A percentile compares a stretch with the other conserved stretches of the same genome.
These are phyloP conservation scores for Knufia petricola DNA, from an alignment of 2,329 filamentous ascomycete species.

Conservation along the genomic window DNA sequence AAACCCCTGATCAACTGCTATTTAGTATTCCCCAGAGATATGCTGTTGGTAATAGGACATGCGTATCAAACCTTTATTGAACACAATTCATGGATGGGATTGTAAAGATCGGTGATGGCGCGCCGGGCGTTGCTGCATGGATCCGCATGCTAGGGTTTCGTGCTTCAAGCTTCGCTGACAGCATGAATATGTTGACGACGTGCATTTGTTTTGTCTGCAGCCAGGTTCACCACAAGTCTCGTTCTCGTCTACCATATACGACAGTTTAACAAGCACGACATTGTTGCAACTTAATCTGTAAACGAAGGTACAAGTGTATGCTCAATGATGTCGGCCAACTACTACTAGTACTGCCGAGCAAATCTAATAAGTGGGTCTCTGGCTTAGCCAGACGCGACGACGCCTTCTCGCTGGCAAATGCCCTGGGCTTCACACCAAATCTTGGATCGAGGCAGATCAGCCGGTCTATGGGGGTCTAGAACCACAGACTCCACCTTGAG, in stretches of 20 bases:
- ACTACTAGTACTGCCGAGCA: no score
- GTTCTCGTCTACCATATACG: no score
- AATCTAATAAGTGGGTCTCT: not conserved
- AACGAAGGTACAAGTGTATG: not conserved
- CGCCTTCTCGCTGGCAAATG: not conserved
- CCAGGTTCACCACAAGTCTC: not conserved
- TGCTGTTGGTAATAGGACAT: no score
- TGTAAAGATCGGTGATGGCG: not conserved
- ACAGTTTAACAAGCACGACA: not conserved
- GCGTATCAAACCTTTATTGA: no score
- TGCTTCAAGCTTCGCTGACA: not conserved
- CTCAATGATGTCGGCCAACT: not conserved
- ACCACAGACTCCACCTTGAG: not conserved
- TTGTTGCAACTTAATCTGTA: no score
- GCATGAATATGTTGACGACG: no score
- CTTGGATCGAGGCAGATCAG: not conserved
- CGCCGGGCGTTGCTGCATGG: not conserved
- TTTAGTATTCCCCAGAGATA: no score
- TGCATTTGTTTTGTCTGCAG: not conserved
- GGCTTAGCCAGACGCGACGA: not conserved
- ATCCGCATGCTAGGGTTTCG: not conserved
- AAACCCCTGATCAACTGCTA: no score
- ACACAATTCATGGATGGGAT: no score
- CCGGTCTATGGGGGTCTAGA: conserved; percentile 4
- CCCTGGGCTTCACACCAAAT: no score